Evolutionary conservation across 2,329 filamentous ascomycete genomes (phyloP).

Genomic region (Aspergillus novoparasiticus): DNA sequence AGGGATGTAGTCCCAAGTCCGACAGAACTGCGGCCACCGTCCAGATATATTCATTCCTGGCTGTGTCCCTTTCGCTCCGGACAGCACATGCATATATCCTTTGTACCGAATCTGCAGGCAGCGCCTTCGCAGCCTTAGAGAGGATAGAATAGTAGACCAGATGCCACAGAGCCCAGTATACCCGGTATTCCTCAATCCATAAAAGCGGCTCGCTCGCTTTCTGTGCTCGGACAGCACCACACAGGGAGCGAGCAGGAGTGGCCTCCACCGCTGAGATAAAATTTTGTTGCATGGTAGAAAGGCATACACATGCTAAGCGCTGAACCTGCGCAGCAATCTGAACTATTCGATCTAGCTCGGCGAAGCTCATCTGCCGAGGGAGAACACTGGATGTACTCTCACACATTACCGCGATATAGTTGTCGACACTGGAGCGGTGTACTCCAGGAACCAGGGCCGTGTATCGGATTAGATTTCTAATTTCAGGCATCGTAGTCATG

Average conservation of each 20-base stretch:
- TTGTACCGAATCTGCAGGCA: not conserved
- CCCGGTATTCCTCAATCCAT: not conserved
- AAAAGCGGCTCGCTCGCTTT: not conserved
- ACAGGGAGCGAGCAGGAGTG: not conserved
- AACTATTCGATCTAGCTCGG: not conserved
- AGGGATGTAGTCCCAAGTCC: not conserved
- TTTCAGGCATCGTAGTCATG: not conserved
- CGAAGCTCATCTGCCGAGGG: not conserved
- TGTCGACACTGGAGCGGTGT: not conserved
- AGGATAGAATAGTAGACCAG: not conserved
- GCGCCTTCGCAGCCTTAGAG: not conserved
- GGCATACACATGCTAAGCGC: not conserved
- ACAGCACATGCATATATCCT: not conserved
- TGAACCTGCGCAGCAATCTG: not conserved
- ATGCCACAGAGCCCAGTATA: not conserved
- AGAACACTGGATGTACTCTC: not conserved
- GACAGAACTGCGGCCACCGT: not conserved
- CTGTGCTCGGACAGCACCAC: not conserved
- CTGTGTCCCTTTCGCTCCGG: not conserved
- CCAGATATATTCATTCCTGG: not conserved
- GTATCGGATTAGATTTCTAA: not conserved
- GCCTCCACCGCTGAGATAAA: not conserved
- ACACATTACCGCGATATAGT: not conserved
- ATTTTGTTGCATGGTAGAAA: not conserved
- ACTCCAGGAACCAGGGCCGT: not conserved